Conservation (phyloP, 1,139 yeast species). For the Pichia sp. region DNA sequence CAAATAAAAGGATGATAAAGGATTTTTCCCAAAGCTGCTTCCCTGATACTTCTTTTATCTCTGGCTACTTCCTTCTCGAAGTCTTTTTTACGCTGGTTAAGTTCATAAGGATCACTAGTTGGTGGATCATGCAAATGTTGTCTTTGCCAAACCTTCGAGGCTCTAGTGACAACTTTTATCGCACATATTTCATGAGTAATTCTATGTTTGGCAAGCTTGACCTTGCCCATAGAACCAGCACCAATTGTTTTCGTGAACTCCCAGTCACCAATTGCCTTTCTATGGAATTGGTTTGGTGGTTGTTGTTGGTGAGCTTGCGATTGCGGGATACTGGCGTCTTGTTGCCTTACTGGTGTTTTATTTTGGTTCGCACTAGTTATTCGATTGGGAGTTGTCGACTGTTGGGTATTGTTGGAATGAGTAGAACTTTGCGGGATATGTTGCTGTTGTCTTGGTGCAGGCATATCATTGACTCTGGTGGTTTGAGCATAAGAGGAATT, state of each 20-base stretch:
- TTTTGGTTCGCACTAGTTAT: constrained; percentile 1
- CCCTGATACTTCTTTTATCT: constrained; percentile 88
- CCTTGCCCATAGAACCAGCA: constrained; percentile 99
- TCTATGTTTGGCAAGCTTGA: constrained; percentile 83
- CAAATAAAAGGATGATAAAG: constrained; percentile 91
- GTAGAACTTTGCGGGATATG: background rate
- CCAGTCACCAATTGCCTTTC: constrained; percentile 95
- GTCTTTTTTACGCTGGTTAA: constrained; percentile 59
- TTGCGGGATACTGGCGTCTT: background rate
- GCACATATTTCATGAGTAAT: constrained; percentile 81
- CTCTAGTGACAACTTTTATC: constrained; percentile 74
- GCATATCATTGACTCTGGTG: background rate
- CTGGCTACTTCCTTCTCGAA: constrained; percentile 83
- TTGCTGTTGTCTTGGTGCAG: background rate
- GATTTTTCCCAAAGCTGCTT: constrained; percentile 87
- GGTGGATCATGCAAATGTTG: constrained; percentile 71
- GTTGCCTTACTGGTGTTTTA: too few relatives aligned
- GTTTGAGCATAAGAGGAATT: background rate
- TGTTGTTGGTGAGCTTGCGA: constrained; percentile 10
- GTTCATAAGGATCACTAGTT: constrained; percentile 46
- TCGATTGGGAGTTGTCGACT: constrained; percentile 4
- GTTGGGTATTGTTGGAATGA: constrained; percentile 1
- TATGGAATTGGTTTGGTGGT: constrained; percentile 51
- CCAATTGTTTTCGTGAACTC: constrained; percentile 92
- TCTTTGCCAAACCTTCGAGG: constrained; percentile 66